Conservation (phyloP, 768 basidiomycete species). For the Sarcomyxa edulis region DNA sequence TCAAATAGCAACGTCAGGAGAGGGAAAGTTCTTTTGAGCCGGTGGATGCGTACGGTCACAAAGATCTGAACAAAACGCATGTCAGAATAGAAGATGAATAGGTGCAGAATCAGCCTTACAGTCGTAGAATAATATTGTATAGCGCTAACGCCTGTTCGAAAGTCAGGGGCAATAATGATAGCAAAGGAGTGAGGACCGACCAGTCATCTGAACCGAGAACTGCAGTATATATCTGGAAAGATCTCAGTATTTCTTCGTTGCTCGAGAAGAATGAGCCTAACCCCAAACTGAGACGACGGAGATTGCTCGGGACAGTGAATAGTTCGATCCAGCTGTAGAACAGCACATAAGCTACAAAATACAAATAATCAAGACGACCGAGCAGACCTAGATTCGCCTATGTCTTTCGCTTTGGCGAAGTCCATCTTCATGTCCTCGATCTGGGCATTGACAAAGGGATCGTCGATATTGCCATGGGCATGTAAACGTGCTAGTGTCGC, state of each 20-base stretch:
- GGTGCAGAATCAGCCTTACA: conserved; percentile 15
- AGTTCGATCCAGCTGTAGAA: conserved; percentile 30
- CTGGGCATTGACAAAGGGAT: conserved; percentile 42
- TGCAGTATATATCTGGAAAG: conserved; percentile 35
- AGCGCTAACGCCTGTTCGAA: conserved; percentile 34
- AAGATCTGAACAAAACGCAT: conserved; percentile 22
- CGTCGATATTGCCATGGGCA: conserved; percentile 40
- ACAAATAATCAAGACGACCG: neutral
- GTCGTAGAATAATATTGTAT: conserved; percentile 51
- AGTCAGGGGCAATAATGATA: neutral
- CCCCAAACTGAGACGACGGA: conserved; percentile 41
- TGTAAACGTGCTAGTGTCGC: conserved; percentile 47
- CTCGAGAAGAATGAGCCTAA: conserved; percentile 15
- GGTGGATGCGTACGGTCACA: conserved; percentile 23
- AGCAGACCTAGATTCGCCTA: conserved; percentile 33
- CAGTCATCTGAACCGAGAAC: conserved; percentile 60
- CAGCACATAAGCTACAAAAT: neutral
- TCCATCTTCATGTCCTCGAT: conserved; percentile 39
- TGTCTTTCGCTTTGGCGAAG: conserved; percentile 25
- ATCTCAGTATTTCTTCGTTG: conserved; percentile 10
- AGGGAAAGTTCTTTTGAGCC: conserved; percentile 10
- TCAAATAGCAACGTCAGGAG: neutral
- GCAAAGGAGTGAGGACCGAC: conserved; percentile 12
- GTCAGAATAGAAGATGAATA: neutral
- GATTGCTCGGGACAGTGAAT: conserved; percentile 36